Conservation (phyloP, 176 grass and related monocot genomes). For the Triticum monococcum region DNA sequence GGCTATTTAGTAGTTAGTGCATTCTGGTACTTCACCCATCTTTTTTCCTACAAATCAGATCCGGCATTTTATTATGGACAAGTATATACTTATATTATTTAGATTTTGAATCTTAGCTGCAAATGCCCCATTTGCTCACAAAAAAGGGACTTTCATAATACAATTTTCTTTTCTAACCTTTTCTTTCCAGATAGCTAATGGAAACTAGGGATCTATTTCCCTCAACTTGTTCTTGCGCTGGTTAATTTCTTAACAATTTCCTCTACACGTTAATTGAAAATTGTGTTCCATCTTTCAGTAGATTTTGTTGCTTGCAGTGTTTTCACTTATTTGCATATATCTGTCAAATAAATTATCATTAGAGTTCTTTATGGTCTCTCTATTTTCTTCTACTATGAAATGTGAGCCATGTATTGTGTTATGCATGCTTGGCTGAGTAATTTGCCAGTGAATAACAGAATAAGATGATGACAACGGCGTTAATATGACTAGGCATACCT, state of each 20-base stretch:
- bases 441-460: not conserved
- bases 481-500: not conserved
- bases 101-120: not conserved
- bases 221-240: not conserved
- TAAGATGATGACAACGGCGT: too few species aligned
- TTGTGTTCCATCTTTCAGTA: too few species aligned
- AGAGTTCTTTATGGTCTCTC: too few species aligned
- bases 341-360: not conserved
- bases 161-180: not conserved
- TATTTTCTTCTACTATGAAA: too few species aligned
- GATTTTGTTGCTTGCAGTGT: not conserved
- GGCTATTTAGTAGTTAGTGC: not conserved
- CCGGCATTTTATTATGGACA: not conserved
- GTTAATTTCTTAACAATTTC: not conserved
- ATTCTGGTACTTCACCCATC: not conserved
- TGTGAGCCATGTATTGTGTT: too few species aligned
- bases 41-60: not conserved
- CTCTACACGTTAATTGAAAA: too few species aligned
- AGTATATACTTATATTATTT: not conserved
- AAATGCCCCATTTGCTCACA: not conserved
- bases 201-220: not conserved
- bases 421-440: not conserved
- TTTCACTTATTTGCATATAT: not conserved
- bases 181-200: not conserved
- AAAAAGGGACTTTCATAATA: not conserved